Percentiles rank a stretch among this genome's conserved stretches.
phyloP scores from a whole-genome alignment of 2,329 filamentous ascomycete species.

The Domatiomyces catenatus region DNA sequence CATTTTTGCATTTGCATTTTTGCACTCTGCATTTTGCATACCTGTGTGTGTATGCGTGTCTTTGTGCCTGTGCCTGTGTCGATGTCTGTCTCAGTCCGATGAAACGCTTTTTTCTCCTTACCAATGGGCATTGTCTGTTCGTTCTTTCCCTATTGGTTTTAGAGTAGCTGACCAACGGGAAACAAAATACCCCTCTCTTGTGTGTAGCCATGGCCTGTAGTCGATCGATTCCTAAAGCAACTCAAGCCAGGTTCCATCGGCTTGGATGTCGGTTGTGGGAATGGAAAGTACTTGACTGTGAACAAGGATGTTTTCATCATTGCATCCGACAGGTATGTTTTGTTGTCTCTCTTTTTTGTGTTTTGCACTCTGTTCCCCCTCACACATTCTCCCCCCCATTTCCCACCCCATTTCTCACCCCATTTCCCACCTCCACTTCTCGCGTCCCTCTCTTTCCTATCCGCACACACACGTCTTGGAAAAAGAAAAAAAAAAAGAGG shows the following conservation, averaged over 20 bases:
- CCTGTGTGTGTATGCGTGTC: not conserved
- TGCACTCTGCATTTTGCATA: not conserved
- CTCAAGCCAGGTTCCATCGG: slow-evolving; percentile 59
- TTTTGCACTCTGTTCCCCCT: too few relatives aligned
- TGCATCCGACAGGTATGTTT: slow-evolving; percentile 63
- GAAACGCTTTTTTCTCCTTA: not conserved
- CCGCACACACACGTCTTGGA: too few relatives aligned
- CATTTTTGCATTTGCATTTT: not conserved
- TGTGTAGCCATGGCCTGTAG: slow-evolving; percentile 71
- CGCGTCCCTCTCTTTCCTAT: too few relatives aligned
- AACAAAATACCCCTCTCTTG: not conserved
- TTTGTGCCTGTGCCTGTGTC: not conserved
- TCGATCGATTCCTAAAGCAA: slow-evolving; percentile 57
- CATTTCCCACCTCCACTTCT: too few relatives aligned
- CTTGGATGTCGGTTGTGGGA: slow-evolving; percentile 86
- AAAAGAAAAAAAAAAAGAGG: not conserved
- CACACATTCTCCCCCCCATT: slow-evolving; percentile 7
- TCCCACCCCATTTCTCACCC: slow-evolving; percentile 1
- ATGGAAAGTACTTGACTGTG: slow-evolving; percentile 83
- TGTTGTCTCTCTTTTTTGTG: slow-evolving; percentile 10
- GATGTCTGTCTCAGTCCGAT: not conserved
- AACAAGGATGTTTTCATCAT: slow-evolving; percentile 65
- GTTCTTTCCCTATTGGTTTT: not conserved
- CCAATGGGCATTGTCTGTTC: too few relatives aligned
- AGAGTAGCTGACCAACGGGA: slow-evolving; percentile 1